Evolutionary conservation across 192 early-diverging fungal genomes (phyloP).

Genomic region (Entomortierella beljakovae): DNA sequence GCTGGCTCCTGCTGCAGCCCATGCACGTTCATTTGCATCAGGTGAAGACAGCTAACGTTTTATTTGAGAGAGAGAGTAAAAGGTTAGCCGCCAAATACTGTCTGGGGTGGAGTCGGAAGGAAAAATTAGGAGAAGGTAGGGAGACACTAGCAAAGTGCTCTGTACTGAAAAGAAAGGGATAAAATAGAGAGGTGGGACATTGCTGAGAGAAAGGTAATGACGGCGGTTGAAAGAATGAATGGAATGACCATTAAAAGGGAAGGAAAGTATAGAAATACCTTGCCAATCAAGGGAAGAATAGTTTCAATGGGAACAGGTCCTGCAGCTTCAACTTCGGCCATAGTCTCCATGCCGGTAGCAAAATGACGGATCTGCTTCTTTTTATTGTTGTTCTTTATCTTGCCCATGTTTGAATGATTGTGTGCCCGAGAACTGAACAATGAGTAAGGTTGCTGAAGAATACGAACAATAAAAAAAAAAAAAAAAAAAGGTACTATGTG

Average conservation of each 20-base stretch:
- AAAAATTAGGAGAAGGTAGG: background rate
- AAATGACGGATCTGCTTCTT: constrained; percentile 43
- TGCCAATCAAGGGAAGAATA: constrained; percentile 44
- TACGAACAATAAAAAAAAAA: background rate
- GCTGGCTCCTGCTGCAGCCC: constrained; percentile 90
- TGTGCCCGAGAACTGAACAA: background rate
- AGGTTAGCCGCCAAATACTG: background rate
- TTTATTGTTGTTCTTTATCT: constrained; percentile 48
- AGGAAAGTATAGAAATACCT: constrained; percentile 13
- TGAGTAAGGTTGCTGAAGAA: background rate
- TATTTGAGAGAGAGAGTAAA: background rate
- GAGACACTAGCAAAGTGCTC: background rate
- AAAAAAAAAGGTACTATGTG: constrained; percentile 11
- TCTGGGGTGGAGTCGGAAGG: too few species aligned
- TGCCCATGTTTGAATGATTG: constrained; percentile 31
- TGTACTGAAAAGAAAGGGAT: too few species aligned
- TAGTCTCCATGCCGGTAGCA: constrained; percentile 47
- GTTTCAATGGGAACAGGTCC: constrained; percentile 44
- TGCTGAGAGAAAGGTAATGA: too few species aligned
- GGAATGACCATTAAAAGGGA: constrained; percentile 5
- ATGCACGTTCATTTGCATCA: constrained; percentile 82
- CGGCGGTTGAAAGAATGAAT: background rate
- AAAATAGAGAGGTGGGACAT: too few species aligned
- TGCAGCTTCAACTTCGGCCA: constrained; percentile 24
- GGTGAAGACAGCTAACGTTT: constrained; percentile 66